Evolutionary conservation across 23 red algal species (phyloP).

Genomic region (Gracilaria caudata): DNA sequence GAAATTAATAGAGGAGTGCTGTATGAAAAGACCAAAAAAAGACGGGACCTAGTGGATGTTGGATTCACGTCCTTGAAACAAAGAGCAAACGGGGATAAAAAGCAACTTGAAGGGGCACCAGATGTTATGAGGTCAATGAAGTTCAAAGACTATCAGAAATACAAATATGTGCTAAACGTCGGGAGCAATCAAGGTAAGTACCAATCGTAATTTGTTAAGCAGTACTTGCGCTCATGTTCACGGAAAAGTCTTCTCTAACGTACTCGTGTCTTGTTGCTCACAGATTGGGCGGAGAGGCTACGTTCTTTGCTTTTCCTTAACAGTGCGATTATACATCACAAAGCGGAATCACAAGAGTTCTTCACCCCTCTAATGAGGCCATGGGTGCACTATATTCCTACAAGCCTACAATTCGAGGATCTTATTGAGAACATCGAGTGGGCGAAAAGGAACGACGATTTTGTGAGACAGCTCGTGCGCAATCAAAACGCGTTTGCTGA

Average conservation of each 20-base stretch:
- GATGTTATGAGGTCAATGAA: background rate
- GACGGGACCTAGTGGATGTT: conserved; percentile 53
- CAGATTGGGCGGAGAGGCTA: conserved; percentile 79
- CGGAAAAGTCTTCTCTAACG: background rate
- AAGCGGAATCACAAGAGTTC: conserved; percentile 64
- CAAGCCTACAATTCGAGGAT: conserved; percentile 35
- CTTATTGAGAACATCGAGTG: conserved; percentile 59
- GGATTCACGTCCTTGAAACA: conserved; percentile 45
- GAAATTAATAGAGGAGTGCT: conserved; percentile 54
- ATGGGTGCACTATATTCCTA: conserved; percentile 75
- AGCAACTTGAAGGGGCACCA: conserved; percentile 40
- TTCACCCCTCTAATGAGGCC: conserved; percentile 68
- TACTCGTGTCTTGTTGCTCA: background rate
- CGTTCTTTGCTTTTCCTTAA: conserved; percentile 51
- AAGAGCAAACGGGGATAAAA: conserved; percentile 2
- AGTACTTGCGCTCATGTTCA: background rate
- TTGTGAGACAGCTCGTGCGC: conserved; percentile 28
- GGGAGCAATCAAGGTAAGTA: conserved; percentile 68
- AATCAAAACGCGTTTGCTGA: conserved; percentile 65
- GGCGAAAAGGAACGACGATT: conserved; percentile 47
- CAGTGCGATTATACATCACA: conserved; percentile 56
- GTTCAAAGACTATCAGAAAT: conserved; percentile 58
- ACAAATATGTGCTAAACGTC: conserved; percentile 62
- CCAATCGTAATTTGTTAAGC: background rate
- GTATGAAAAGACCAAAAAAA: conserved; percentile 28